Base-by-base conservation (phyloP, 1,284 basidiomycete species). In the Clitocybe nebularis region DNA sequence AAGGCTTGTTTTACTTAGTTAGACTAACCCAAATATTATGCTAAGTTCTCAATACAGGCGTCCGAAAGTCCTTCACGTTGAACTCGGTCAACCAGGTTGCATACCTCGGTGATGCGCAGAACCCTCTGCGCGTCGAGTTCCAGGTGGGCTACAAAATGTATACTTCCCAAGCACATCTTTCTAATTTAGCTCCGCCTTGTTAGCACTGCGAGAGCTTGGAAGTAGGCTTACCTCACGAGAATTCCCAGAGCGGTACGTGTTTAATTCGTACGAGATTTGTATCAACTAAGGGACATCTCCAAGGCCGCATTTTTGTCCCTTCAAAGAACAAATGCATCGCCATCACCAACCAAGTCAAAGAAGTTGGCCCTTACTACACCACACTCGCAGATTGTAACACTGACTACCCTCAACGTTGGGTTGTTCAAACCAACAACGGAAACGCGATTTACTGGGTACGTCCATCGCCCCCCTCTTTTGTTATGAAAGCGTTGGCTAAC, bases 191-290 rank as follows among this genome's bases (percentile, higher is more conserved):
- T 14, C 20, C 7, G 13, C 22, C 16, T 17, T 8, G 9, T 8
- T 21, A 43, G 44, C 38, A 45, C 19, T 45, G 39, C 11, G 38
- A 39, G 24, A 45, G 38, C 19, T 16, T 45, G 4, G 44, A 45
- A 37, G 38, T 40, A 19, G 44, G 44, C 7, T 21, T 41, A 3
- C 44, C 44, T 11, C 44, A 45, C 36, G 44, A 45, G 21, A 36
- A 36, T n/a, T 26, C 17, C 10, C 39, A 45, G n/a, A 28, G 38
- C 36, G 44, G 44, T 41, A 22, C 11, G 25, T 11, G 13, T 13
- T 25, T 22, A 3, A 3, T n/a, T 4, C 21, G 16, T 6, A 35
- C 17, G 2, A 11, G n/a, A 26, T 13, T n/a, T 29, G 14, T 32
- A 6, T n/a, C n/a, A n/a, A n/a, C n/a, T n/a, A n/a, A n/a, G n/a